These are phyloP conservation scores for Vicia sativa DNA, from an alignment of 306 rosid species.

Conservation along the genomic window DNA sequence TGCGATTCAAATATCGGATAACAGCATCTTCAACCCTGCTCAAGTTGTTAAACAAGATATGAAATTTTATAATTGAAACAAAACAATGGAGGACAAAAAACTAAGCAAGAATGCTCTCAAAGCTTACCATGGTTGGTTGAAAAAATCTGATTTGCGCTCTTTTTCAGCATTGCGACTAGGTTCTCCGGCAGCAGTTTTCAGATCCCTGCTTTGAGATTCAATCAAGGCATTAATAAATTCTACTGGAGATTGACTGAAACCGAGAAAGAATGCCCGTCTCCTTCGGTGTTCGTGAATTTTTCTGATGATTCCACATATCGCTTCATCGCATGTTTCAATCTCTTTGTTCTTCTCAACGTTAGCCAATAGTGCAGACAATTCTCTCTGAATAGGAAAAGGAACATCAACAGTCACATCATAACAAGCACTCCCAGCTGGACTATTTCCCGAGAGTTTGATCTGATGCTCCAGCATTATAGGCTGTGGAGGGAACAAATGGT, in stretches of 20 bases:
- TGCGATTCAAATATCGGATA: constrained; percentile 90
- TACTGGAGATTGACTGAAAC: constrained; percentile 97
- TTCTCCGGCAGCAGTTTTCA: constrained; percentile 88
- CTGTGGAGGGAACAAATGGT: constrained; percentile 88
- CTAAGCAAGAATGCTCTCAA: neutral
- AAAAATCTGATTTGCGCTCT: constrained; percentile 89
- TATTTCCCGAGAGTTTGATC: constrained; percentile 88
- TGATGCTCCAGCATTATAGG: constrained; percentile 90
- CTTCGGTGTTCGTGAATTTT: constrained; percentile 96
- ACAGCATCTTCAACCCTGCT: constrained; percentile 99
- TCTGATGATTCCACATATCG: constrained; percentile 78
- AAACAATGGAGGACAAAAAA: neutral
- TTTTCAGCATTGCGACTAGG: constrained; percentile 85
- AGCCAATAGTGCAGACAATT: constrained; percentile 77
- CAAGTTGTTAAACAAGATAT: constrained; percentile 40
- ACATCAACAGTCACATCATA: constrained; percentile 93
- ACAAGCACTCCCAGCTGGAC: constrained; percentile 91
- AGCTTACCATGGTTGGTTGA: constrained; percentile 92
- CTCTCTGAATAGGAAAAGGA: constrained; percentile 95
- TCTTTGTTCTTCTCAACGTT: constrained; percentile 97
- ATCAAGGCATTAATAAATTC: constrained; percentile 89
- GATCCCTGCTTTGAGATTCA: constrained; percentile 95
- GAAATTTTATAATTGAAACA: neutral
- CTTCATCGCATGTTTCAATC: constrained; percentile 88
- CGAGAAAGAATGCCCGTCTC: constrained; percentile 94